phyloP scores from a whole-genome alignment of 768 basidiomycete species.

The Phylloporus sp. region DNA sequence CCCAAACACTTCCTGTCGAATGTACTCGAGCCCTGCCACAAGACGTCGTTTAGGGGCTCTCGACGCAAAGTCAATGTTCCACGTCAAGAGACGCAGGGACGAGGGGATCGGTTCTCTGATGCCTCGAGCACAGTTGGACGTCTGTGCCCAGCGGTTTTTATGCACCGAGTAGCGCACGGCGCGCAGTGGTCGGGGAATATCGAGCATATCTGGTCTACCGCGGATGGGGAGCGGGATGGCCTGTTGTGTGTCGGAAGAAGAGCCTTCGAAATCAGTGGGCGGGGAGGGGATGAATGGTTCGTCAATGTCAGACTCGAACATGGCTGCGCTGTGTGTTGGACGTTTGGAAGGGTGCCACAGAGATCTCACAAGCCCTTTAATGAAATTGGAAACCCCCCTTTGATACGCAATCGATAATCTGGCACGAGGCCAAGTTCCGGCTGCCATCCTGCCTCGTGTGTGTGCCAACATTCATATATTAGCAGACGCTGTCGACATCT shows the following conservation, averaged over 20 bases:
- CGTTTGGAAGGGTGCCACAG: background rate
- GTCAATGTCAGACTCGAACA: constrained; percentile 27
- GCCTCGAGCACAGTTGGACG: constrained; percentile 32
- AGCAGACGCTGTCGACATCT: constrained; percentile 12
- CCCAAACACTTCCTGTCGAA: constrained; percentile 48
- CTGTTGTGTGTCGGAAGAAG: constrained; percentile 28
- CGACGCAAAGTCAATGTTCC: constrained; percentile 61
- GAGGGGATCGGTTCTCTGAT: constrained; percentile 36
- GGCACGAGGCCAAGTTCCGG: constrained; percentile 25
- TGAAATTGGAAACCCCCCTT: constrained; percentile 1
- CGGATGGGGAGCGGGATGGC: constrained; percentile 13
- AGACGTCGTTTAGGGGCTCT: constrained; percentile 41
- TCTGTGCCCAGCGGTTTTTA: constrained; percentile 31
- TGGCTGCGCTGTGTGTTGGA: constrained; percentile 17
- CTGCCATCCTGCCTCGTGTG: constrained; percentile 22
- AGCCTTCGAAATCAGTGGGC: constrained; percentile 22
- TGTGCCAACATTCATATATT: too few relatives aligned
- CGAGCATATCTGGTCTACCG: constrained; percentile 18
- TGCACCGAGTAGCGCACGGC: constrained; percentile 32
- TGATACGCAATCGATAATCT: constrained; percentile 17
- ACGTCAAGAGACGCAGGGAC: constrained; percentile 55
- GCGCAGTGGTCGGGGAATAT: constrained; percentile 26
- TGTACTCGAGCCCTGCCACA: constrained; percentile 44
- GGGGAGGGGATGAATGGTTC: constrained; percentile 29
- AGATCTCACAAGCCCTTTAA: constrained; percentile 13